Percentiles rank a stretch among this genome's conserved stretches.
phyloP scores from a whole-genome alignment of 2,329 filamentous ascomycete species.

The Talaromyces amestolkiae region DNA sequence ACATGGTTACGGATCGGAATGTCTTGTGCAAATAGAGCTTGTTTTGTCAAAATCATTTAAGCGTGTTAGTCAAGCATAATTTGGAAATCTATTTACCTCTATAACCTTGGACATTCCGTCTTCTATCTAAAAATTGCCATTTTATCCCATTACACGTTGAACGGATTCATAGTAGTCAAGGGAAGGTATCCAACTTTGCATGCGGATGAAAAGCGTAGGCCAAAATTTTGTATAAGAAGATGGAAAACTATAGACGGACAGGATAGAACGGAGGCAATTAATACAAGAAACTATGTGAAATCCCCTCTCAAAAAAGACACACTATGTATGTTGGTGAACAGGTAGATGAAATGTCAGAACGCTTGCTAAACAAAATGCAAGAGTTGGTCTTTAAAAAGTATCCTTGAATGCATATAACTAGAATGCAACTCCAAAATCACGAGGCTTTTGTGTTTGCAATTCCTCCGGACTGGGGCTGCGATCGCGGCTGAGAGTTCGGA shows the following conservation, averaged over 20 bases:
- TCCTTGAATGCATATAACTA: not conserved
- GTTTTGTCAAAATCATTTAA: not conserved
- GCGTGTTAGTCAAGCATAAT: not conserved
- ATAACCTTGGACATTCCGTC: not conserved
- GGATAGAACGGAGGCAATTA: not conserved
- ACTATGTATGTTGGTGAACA: not conserved
- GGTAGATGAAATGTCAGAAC: conserved; percentile 2
- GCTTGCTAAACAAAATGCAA: conserved; percentile 16
- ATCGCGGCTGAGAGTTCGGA: conserved; percentile 28
- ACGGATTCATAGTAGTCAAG: too few relatives aligned
- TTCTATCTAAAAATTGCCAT: not conserved
- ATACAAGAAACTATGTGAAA: not conserved
- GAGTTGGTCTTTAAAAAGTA: not conserved
- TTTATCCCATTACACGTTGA: not conserved
- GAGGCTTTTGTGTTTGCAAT: conserved; percentile 20
- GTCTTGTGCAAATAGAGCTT: not conserved
- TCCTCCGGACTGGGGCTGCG: conserved; percentile 35
- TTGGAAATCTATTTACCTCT: not conserved
- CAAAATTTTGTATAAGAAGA: conserved; percentile 2
- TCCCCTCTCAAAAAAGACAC: not conserved
- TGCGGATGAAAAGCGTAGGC: not conserved
- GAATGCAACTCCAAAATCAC: conserved; percentile 6
- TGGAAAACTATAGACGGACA: not conserved
- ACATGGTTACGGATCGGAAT: not conserved
- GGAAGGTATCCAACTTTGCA: too few relatives aligned